Evolutionary conservation across 257 asterid species (phyloP).

Genomic region (Buddleja alternifolia): DNA sequence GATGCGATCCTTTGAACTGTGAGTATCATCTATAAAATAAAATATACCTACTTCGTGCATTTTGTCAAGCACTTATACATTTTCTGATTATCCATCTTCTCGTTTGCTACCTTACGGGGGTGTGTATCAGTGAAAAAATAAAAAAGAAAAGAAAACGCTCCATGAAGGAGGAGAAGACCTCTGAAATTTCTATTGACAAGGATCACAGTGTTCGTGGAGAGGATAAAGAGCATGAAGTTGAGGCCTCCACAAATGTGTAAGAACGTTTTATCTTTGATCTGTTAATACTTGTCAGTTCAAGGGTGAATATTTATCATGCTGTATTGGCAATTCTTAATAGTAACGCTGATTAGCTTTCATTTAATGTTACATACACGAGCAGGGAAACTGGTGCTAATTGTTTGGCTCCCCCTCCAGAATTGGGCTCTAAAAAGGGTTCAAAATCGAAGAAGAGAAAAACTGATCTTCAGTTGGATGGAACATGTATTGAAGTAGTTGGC

Average conservation of each 20-base stretch:
- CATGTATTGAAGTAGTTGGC: constrained; percentile 27
- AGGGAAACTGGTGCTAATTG: constrained; percentile 41
- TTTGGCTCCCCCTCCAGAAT: constrained; percentile 32
- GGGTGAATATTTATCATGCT: constrained; percentile 25
- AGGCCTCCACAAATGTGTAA: constrained; percentile 42
- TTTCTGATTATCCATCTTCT: constrained; percentile 25
- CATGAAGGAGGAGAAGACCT: constrained; percentile 36
- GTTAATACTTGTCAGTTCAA: constrained; percentile 13
- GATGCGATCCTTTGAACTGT: constrained; percentile 36
- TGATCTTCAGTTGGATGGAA: constrained; percentile 40
- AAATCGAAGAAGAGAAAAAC: constrained; percentile 59
- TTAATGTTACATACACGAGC: constrained; percentile 27
- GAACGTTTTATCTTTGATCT: constrained; percentile 28
- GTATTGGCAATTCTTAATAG: neutral
- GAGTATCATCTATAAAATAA: constrained; percentile 30
- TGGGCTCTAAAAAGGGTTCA: constrained; percentile 36
- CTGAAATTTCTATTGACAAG: constrained; percentile 28
- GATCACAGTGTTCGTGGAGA: constrained; percentile 30
- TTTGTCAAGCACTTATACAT: constrained; percentile 3
- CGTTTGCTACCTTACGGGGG: constrained; percentile 20
- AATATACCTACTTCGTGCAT: constrained; percentile 1
- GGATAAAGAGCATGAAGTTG: constrained; percentile 42
- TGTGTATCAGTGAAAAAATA: constrained; percentile 35
- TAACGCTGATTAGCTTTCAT: constrained; percentile 20
- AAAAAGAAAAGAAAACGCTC: constrained; percentile 63